phyloP scores from a whole-genome alignment of 352 stramenopile genomes.

The Phytophthora sp. region DNA sequence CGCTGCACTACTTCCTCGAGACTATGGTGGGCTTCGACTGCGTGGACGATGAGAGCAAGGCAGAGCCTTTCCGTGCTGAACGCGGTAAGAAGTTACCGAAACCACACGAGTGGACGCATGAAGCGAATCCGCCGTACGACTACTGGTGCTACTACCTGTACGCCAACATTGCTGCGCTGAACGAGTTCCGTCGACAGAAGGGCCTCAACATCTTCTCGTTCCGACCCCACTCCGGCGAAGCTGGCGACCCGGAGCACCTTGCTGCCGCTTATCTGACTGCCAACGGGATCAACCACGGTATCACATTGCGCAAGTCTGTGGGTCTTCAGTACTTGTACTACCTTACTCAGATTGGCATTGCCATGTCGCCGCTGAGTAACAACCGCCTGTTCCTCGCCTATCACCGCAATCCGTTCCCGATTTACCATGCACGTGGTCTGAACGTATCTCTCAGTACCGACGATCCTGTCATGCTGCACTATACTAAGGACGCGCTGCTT shows the following conservation, averaged over 20 bases:
- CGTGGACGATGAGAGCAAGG: conserved; percentile 98
- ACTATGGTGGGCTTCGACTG: conserved; percentile 98
- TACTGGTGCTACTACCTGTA: conserved; percentile 98
- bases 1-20: conserved; percentile 93
- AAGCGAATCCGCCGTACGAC: conserved; percentile 93
- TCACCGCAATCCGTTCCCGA: conserved; percentile 94
- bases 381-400: conserved; percentile 97
- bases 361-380: conserved; percentile 95
- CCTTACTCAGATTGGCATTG: conserved; percentile 96
- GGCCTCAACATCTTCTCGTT: conserved; percentile 95
- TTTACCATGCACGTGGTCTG: conserved; percentile 95
- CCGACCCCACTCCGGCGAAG: conserved; percentile 98
- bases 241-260: conserved; percentile 97
- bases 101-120: conserved; percentile 89
- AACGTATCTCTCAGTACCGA: conserved; percentile 99
- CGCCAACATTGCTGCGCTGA: conserved; percentile 97
- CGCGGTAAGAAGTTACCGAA: conserved; percentile 76
- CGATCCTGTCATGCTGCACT: conserved; percentile 98
- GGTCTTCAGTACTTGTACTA: conserved; percentile 99
- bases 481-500: conserved; percentile 98
- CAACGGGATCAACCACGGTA: conserved; percentile 98
- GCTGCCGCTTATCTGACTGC: conserved; percentile 89
- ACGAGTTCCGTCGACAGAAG: conserved; percentile 92
- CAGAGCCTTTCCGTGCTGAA: conserved; percentile 85
- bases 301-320: conserved; percentile 97